Conservation (phyloP, 2,329 filamentous ascomycete species). For the Colletotrichum sp. region DNA sequence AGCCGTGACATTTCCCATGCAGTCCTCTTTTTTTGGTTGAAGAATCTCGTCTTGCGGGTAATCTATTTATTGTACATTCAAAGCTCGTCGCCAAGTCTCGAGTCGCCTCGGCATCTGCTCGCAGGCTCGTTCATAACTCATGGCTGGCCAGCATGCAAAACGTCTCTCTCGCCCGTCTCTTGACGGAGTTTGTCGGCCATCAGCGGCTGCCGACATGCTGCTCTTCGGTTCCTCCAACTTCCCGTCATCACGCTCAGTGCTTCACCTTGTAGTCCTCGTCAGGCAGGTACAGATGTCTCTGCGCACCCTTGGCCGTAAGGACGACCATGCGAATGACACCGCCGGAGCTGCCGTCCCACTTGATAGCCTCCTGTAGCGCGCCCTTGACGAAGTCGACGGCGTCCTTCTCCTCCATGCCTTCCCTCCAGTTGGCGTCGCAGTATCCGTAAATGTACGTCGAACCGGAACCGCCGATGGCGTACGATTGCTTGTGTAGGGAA, state of each 20-base stretch:
- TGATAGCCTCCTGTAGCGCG: conserved; percentile 91
- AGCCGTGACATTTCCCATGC: not conserved
- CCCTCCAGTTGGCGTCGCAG: conserved; percentile 95
- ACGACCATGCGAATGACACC: conserved; percentile 99
- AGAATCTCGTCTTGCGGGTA: conserved; percentile 14
- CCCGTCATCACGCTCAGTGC: conserved; percentile 47
- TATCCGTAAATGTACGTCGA: conserved; percentile 99
- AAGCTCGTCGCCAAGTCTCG: conserved; percentile 7
- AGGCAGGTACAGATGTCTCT: conserved; percentile 93
- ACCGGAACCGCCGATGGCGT: conserved; percentile 93
- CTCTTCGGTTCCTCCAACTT: not conserved
- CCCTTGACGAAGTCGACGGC: conserved; percentile 93
- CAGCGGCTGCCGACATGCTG: not conserved
- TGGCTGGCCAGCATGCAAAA: conserved; percentile 2
- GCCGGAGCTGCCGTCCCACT: conserved; percentile 98
- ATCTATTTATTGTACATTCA: conserved; percentile 23
- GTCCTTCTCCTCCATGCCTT: conserved; percentile 91
- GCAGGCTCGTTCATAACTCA: conserved; percentile 11
- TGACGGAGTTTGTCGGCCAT: not conserved
- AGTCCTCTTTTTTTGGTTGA: not conserved
- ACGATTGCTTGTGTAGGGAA: conserved; percentile 95
- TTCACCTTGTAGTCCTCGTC: conserved; percentile 84
- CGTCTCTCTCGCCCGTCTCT: not conserved
- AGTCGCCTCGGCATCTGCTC: conserved; percentile 7
- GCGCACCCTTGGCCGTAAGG: conserved; percentile 85